These are phyloP conservation scores for Psilocybe sp. DNA, from an alignment of 768 basidiomycete species.

Conservation along the genomic window DNA sequence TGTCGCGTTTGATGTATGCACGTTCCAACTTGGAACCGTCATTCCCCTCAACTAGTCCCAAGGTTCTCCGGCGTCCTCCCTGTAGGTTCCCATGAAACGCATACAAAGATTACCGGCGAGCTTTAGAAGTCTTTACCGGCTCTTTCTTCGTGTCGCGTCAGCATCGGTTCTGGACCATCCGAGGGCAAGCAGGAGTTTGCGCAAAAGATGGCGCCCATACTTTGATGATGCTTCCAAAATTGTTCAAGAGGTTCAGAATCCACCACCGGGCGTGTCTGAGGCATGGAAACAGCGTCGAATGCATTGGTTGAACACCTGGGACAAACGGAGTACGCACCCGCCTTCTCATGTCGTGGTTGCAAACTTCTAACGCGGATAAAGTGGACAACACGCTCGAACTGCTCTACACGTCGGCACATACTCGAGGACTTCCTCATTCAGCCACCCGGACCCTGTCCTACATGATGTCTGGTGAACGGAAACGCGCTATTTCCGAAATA, in stretches of 20 bases:
- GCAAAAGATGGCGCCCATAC: constrained; percentile 48
- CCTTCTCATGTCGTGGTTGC: constrained; percentile 3
- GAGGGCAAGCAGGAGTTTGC: constrained; percentile 39
- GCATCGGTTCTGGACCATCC: constrained; percentile 57
- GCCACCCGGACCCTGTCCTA: constrained; percentile 54
- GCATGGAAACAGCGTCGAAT: constrained; percentile 28
- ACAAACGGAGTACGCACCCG: constrained; percentile 47
- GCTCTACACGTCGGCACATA: constrained; percentile 57
- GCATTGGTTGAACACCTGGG: constrained; percentile 51
- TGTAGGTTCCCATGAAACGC: background rate
- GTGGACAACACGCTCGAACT: constrained; percentile 69
- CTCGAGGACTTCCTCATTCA: constrained; percentile 60
- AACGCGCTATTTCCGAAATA: constrained; percentile 21
- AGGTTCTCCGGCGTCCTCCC: background rate
- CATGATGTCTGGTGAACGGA: constrained; percentile 33
- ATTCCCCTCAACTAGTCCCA: background rate
- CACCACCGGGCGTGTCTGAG: constrained; percentile 14
- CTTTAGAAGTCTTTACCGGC: constrained; percentile 59
- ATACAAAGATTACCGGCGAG: constrained; percentile 24
- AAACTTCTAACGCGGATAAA: constrained; percentile 21
- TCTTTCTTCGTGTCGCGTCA: constrained; percentile 53
- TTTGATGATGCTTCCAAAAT: constrained; percentile 51
- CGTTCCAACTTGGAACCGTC: background rate
- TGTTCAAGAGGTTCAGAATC: constrained; percentile 36
- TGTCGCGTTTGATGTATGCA: no score